These are phyloP conservation scores for Mycena citricolor DNA, from an alignment of 1,284 basidiomycete species.

Conservation along the genomic window DNA sequence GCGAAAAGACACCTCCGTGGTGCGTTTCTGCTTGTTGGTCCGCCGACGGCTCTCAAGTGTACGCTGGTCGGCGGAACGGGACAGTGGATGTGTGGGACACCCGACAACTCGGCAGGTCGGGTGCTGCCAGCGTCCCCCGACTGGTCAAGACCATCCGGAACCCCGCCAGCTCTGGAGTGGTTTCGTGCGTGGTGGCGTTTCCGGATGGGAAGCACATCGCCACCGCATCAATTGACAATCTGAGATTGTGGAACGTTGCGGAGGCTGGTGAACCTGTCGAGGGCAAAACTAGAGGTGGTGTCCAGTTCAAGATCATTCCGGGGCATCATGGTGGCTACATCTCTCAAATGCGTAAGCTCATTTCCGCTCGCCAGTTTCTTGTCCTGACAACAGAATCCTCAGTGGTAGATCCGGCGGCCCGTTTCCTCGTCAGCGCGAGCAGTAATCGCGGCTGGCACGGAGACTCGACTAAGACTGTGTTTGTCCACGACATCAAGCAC, in stretches of 20 bases:
- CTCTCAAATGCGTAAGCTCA: constrained; percentile 79
- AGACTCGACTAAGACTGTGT: constrained; percentile 84
- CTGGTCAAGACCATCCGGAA: constrained; percentile 82
- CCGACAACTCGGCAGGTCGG: constrained; percentile 64
- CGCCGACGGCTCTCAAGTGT: constrained; percentile 83
- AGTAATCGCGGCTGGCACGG: constrained; percentile 96
- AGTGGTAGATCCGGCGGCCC: constrained; percentile 87
- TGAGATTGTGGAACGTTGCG: constrained; percentile 90
- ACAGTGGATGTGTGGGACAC: constrained; percentile 95
- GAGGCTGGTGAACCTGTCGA: constrained; percentile 71
- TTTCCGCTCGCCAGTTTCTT: constrained; percentile 15
- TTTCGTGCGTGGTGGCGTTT: constrained; percentile 88
- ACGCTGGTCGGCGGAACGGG: constrained; percentile 90
- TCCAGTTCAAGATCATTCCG: constrained; percentile 93
- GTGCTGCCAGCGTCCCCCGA: constrained; percentile 61
- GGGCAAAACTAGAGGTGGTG: constrained; percentile 59
- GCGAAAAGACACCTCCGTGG: constrained; percentile 93
- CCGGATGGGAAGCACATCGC: constrained; percentile 90
- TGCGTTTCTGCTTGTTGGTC: constrained; percentile 97
- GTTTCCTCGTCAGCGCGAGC: constrained; percentile 88
- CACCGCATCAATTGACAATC: constrained; percentile 91
- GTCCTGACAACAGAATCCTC: constrained; percentile 24
- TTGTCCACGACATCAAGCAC: constrained; percentile 85
- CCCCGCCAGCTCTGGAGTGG: constrained; percentile 86
- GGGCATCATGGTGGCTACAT: constrained; percentile 95